Percentiles rank a stretch among this genome's conserved stretches.
phyloP scores from a whole-genome alignment of 1,139 yeast species.

The Suhomyces bolitotheri region DNA sequence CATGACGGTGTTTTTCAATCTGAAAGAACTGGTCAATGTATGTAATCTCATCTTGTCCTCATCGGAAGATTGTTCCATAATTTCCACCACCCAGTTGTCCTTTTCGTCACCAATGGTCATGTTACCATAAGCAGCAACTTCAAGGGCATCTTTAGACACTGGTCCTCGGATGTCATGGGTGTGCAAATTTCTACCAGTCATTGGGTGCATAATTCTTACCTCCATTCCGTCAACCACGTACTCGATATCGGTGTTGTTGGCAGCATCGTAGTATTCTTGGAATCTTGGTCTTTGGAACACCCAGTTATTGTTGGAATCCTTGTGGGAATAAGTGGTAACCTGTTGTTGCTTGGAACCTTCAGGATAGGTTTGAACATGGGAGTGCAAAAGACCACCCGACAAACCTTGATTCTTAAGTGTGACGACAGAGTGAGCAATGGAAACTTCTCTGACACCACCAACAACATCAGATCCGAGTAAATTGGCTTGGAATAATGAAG shows the following conservation, averaged over 20 bases:
- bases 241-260: constrained; percentile 53
- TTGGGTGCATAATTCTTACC: constrained; percentile 75
- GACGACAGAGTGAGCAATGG: constrained; percentile 72
- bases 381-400: constrained; percentile 90
- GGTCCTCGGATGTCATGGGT: constrained; percentile 86
- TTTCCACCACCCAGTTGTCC: constrained; percentile 93
- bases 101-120: constrained; percentile 81
- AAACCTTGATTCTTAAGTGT: constrained; percentile 90
- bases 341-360: constrained; percentile 97
- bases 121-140: constrained; percentile 94
- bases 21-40: constrained; percentile 83
- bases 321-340: constrained; percentile 90
- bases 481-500: constrained; percentile 94
- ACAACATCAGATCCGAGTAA: constrained; percentile 76
- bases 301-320: constrained; percentile 93
- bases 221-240: constrained; percentile 70
- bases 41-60: constrained; percentile 73
- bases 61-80: constrained; percentile 70
- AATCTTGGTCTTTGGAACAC: constrained; percentile 72
- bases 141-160: constrained; percentile 63
- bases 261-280: constrained; percentile 51
- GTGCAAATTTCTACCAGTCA: constrained; percentile 89
- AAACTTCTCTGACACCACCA: constrained; percentile 86
- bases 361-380: constrained; percentile 91
- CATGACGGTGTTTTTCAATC: constrained; percentile 65